phyloP scores from a whole-genome alignment of 495 filamentous ascomycete genomes.

The Aspergillus steynii region DNA sequence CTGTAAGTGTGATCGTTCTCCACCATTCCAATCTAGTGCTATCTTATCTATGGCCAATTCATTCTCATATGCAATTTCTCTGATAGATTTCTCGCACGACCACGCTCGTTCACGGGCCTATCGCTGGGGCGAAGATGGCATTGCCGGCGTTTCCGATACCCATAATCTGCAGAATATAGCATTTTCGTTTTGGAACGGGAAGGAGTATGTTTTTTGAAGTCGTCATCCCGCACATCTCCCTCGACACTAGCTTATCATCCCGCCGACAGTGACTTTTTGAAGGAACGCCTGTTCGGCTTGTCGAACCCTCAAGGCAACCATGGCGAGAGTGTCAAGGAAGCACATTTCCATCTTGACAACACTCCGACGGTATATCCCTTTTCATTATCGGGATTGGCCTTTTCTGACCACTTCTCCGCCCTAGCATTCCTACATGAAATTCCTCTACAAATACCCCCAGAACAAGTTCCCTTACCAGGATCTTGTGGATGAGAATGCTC shows the following conservation, averaged over 20 bases:
- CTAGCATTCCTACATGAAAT: constrained; percentile 98
- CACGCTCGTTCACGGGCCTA: constrained; percentile 83
- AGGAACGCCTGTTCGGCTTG: constrained; percentile 90
- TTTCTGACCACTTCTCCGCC: constrained; percentile 4
- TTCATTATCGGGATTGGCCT: not conserved
- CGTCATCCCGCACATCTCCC: constrained; percentile 1
- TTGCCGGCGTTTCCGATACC: constrained; percentile 91
- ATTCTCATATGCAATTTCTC: not conserved
- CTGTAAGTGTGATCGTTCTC: constrained; percentile 57
- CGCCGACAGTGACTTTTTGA: constrained; percentile 73
- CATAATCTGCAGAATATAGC: constrained; percentile 89
- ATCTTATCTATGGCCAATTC: not conserved
- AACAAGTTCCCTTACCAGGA: constrained; percentile 88
- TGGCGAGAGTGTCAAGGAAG: constrained; percentile 94
- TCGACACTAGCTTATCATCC: constrained; percentile 11
- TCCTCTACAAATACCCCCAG: constrained; percentile 96
- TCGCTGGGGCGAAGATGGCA: constrained; percentile 96
- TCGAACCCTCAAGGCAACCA: constrained; percentile 97
- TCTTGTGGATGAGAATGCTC: constrained; percentile 78
- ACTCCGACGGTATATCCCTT: constrained; percentile 57
- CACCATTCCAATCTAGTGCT: not conserved
- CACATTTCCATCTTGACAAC: constrained; percentile 95
- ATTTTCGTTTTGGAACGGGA: constrained; percentile 96
- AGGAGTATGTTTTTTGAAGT: constrained; percentile 65
- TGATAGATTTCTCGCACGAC: constrained; percentile 88